These are phyloP conservation scores for Ceratocystis colombiana DNA, from an alignment of 2,329 filamentous ascomycete species.

Conservation along the genomic window DNA sequence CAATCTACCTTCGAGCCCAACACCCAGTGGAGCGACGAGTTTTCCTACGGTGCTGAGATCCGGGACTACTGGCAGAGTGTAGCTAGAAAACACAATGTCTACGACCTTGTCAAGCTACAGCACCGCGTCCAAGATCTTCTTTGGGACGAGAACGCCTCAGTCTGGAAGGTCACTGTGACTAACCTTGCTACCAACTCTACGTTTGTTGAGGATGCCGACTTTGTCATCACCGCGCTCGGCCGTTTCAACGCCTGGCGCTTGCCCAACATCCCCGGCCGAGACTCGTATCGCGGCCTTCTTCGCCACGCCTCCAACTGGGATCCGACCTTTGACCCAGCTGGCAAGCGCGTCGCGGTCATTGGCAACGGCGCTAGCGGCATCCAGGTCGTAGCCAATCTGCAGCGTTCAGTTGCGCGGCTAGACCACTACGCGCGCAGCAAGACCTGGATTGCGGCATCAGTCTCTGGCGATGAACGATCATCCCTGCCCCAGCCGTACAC, in stretches of 20 bases:
- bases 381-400: constrained; percentile 46
- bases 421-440: constrained; percentile 56
- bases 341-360: constrained; percentile 48
- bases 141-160: constrained; percentile 42
- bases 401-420: constrained; percentile 40
- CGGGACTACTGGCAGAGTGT: constrained; percentile 46
- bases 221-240: constrained; percentile 54
- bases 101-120: constrained; percentile 46
- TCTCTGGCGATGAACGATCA: constrained; percentile 46
- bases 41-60: constrained; percentile 58
- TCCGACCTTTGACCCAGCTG: constrained; percentile 38
- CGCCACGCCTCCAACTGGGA: constrained; percentile 55
- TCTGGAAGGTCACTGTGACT: constrained; percentile 42
- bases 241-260: constrained; percentile 56
- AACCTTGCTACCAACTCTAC: constrained; percentile 31
- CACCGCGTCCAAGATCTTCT: constrained; percentile 45
- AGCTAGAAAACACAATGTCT: constrained; percentile 38
- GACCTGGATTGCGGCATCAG: constrained; percentile 58
- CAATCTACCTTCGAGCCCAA: constrained; percentile 57
- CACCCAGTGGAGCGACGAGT: constrained; percentile 57
- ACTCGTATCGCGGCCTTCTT: constrained; percentile 45
- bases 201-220: constrained; percentile 44
- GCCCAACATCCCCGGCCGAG: constrained; percentile 49
- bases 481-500: constrained; percentile 47
- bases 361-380: constrained; percentile 55